Percentiles rank a stretch among this genome's conserved stretches.
These are phyloP conservation scores for Penicillium coprophilum DNA, from an alignment of 495 filamentous ascomycete species.

Conservation along the genomic window DNA sequence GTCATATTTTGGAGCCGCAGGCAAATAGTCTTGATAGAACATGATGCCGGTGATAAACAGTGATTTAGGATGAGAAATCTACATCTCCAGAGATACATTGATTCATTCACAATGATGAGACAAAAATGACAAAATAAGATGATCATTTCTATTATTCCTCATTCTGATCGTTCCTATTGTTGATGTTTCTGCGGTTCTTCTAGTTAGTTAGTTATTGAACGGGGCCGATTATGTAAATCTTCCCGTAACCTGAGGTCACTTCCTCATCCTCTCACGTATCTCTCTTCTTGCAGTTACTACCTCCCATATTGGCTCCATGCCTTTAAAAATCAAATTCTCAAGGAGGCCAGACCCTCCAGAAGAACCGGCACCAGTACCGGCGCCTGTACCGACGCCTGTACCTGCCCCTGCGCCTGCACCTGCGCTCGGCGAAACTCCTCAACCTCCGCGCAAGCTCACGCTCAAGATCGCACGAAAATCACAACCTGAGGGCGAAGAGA, in stretches of 20 bases:
- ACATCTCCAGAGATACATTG: no score
- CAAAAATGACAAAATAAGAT: no score
- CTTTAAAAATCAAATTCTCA: slow-evolving; percentile 53
- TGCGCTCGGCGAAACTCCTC: slow-evolving; percentile 33
- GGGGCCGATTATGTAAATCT: background rate
- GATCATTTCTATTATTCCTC: no score
- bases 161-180: no score
- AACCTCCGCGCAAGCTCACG: slow-evolving; percentile 48
- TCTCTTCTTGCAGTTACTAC: background rate
- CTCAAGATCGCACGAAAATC: slow-evolving; percentile 51
- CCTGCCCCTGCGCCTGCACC: slow-evolving; percentile 33
- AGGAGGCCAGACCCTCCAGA: slow-evolving; percentile 37
- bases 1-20: background rate
- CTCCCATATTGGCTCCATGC: slow-evolving; percentile 29
- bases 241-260: slow-evolving; percentile 7
- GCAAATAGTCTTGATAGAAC: background rate
- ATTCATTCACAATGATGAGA: no score
- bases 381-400: slow-evolving; percentile 25
- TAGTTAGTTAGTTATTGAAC: no score
- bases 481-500: slow-evolving; percentile 31
- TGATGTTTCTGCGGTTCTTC: no score
- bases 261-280: background rate
- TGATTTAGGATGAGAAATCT: no score
- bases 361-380: slow-evolving; percentile 30
- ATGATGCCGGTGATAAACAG: no score